Conservation (phyloP, 2,329 filamentous ascomycete species). For the Polychaeton citri region DNA sequence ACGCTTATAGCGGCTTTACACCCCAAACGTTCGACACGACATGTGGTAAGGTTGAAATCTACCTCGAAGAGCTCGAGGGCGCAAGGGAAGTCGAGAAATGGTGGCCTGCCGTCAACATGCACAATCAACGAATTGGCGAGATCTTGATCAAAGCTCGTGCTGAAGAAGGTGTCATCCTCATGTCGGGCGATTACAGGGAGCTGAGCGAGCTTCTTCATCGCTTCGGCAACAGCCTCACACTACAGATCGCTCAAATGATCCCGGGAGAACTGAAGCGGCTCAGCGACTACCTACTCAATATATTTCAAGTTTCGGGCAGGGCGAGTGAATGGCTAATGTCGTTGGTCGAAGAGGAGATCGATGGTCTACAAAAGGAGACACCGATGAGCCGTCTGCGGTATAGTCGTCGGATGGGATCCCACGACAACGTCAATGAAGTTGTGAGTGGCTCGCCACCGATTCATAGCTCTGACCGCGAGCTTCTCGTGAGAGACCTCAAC, state of each 20-base stretch:
- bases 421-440: constrained; percentile 48
- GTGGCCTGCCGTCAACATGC: constrained; percentile 69
- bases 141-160: constrained; percentile 72
- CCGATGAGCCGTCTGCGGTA: constrained; percentile 55
- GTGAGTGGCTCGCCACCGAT: constrained; percentile 13
- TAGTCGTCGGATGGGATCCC: constrained; percentile 56
- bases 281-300: constrained; percentile 78
- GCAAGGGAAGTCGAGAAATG: constrained; percentile 72
- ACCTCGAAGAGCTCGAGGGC: constrained; percentile 62
- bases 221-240: constrained; percentile 70
- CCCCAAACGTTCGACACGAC: constrained; percentile 35
- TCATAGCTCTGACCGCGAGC: constrained; percentile 48
- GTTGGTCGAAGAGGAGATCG: constrained; percentile 91
- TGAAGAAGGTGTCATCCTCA: constrained; percentile 80
- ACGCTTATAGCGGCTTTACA: constrained; percentile 28
- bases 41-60: constrained; percentile 67
- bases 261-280: constrained; percentile 66
- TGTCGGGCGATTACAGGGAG: constrained; percentile 70
- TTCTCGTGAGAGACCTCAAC: constrained; percentile 62
- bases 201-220: constrained; percentile 73
- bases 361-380: constrained; percentile 74
- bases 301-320: constrained; percentile 82
- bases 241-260: constrained; percentile 68
- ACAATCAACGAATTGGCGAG: constrained; percentile 63
- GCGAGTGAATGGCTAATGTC: constrained; percentile 84